phyloP scores from a whole-genome alignment of 768 basidiomycete species.

The Tylopilus balloui region DNA sequence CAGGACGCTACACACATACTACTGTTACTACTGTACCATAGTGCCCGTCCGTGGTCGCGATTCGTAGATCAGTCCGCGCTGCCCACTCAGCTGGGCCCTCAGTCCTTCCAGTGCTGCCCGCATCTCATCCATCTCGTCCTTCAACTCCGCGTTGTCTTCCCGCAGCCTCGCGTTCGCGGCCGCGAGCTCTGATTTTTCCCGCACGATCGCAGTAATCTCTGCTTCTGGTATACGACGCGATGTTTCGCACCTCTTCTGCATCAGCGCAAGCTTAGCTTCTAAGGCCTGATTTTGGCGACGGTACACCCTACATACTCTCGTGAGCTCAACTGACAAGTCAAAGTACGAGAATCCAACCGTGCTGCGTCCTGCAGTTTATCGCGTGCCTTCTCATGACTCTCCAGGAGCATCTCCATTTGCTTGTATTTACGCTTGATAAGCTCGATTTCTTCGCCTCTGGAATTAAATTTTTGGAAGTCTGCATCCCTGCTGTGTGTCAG shows the following conservation, averaged over 20 bases:
- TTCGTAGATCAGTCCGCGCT: slow-evolving; percentile 42
- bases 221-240: slow-evolving; percentile 33
- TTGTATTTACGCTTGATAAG: slow-evolving; percentile 52
- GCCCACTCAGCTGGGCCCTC: slow-evolving; percentile 51
- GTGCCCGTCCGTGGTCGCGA: slow-evolving; percentile 40
- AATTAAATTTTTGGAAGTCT: slow-evolving; percentile 68
- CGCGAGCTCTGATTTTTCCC: slow-evolving; percentile 44
- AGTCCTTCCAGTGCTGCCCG: slow-evolving; percentile 66
- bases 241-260: slow-evolving; percentile 41
- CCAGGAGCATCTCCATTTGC: slow-evolving; percentile 62
- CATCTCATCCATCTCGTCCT: slow-evolving; percentile 60
- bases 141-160: slow-evolving; percentile 53
- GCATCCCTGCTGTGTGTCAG: slow-evolving; percentile 51
- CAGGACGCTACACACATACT: background rate
- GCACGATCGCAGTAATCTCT: slow-evolving; percentile 43
- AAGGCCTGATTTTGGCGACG: slow-evolving; percentile 60
- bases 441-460: slow-evolving; percentile 55
- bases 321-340: background rate
- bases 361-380: slow-evolving; percentile 52
- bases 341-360: slow-evolving; percentile 40
- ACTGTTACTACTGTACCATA: background rate
- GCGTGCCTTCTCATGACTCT: slow-evolving; percentile 53
- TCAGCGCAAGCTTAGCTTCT: slow-evolving; percentile 50
- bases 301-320: slow-evolving; percentile 38
- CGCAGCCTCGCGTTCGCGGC: slow-evolving; percentile 49